phyloP scores from a whole-genome alignment of 768 basidiomycete genomes.

The Pholiota conissans region DNA sequence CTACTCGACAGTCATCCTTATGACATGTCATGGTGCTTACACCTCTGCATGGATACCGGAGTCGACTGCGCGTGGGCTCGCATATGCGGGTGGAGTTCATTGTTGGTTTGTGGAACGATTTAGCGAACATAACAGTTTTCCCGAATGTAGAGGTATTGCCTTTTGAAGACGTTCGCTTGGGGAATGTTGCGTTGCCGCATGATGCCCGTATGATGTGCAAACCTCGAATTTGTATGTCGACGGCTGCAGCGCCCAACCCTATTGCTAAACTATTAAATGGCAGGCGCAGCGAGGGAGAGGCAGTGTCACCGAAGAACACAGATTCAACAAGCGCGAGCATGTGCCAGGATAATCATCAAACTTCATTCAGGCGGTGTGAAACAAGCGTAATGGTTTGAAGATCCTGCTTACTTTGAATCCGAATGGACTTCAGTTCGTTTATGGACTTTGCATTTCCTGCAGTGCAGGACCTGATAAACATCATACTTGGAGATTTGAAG shows the following conservation, averaged over 20 bases:
- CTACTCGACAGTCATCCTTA: not conserved
- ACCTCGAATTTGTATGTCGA: not conserved
- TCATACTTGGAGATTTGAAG: too few relatives aligned
- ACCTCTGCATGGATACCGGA: not conserved
- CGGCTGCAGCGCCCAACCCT: not conserved
- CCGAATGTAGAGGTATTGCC: not conserved
- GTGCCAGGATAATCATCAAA: too few relatives aligned
- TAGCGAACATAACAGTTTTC: not conserved
- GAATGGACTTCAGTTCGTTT: too few relatives aligned
- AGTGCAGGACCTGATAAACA: too few relatives aligned
- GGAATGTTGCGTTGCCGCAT: not conserved
- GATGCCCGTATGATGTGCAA: not conserved
- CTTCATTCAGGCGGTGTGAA: too few relatives aligned
- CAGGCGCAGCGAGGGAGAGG: not conserved
- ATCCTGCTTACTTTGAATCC: too few relatives aligned
- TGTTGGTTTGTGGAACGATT: not conserved
- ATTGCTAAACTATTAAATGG: not conserved
- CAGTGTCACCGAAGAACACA: too few relatives aligned
- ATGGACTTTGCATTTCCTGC: too few relatives aligned
- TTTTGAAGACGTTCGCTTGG: not conserved
- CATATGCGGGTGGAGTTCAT: too few relatives aligned
- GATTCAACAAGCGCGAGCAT: too few relatives aligned
- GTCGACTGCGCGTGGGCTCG: not conserved
- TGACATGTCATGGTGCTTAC: not conserved
- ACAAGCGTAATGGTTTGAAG: too few relatives aligned